Conservation (phyloP, 176 grass and related monocot species). For the Phoenix roebelenii region DNA sequence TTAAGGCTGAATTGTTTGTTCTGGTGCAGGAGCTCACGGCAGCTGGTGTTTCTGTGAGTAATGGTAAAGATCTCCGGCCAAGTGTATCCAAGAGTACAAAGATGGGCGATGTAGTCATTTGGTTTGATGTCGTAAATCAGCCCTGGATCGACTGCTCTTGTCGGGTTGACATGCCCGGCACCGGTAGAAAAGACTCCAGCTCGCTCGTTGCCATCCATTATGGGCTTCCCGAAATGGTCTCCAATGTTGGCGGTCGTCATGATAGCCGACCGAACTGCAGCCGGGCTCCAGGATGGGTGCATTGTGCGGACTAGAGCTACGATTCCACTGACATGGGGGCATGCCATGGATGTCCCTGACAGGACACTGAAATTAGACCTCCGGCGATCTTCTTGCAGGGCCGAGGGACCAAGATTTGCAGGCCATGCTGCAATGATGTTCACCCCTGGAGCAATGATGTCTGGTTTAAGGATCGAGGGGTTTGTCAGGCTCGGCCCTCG, state of each 20-base stretch:
- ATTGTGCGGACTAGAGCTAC: constrained; percentile 45
- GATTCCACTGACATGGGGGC: constrained; percentile 71
- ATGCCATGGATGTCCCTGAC: constrained; percentile 87
- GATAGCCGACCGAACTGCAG: constrained; percentile 51
- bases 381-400: constrained; percentile 42
- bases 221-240: constrained; percentile 54
- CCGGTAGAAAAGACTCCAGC: constrained; percentile 54
- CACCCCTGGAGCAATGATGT: constrained; percentile 63
- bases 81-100: constrained; percentile 72
- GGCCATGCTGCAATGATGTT: constrained; percentile 99
- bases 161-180: constrained; percentile 58
- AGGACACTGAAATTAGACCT: constrained; percentile 76
- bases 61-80: constrained; percentile 60
- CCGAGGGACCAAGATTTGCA: constrained; percentile 45
- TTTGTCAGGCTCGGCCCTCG: constrained; percentile 74
- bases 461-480: constrained; percentile 69
- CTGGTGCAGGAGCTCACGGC: constrained; percentile 20
- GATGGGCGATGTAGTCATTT: constrained; percentile 59
- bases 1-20: constrained; percentile 61
- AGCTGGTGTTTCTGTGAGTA: constrained; percentile 56
- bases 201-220: constrained; percentile 36
- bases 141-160: constrained; percentile 51
- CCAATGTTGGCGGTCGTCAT: constrained; percentile 67
- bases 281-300: constrained; percentile 58
- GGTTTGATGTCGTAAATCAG: constrained; percentile 68